A percentile compares a stretch with the other conserved stretches of the same genome.
Evolutionary conservation across 768 basidiomycete species (phyloP).

Genomic region (Russula sp.): DNA sequence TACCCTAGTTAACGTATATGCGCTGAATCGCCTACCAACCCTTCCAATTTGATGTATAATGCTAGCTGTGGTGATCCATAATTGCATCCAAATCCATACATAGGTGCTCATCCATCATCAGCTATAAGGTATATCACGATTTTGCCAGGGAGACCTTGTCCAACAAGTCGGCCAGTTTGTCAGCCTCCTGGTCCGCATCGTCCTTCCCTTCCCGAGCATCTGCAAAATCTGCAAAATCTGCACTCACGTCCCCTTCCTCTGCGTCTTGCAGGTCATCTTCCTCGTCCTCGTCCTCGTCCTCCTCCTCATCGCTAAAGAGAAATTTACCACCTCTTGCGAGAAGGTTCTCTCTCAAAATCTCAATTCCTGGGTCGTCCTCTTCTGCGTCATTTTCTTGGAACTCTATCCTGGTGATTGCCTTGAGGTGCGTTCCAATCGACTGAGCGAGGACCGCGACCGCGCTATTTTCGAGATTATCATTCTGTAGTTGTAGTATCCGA

Average conservation of each 20-base stretch:
- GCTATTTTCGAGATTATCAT: constrained; percentile 79
- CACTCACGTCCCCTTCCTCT: constrained; percentile 35
- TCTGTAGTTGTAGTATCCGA: constrained; percentile 78
- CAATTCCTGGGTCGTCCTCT: constrained; percentile 65
- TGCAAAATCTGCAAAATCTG: constrained; percentile 31
- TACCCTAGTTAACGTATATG: constrained; percentile 4
- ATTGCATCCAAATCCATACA: constrained; percentile 1
- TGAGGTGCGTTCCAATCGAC: constrained; percentile 59
- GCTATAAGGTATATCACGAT: constrained; percentile 10
- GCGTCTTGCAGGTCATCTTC: constrained; percentile 44
- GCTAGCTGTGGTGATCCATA: constrained; percentile 3
- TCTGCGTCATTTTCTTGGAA: constrained; percentile 89
- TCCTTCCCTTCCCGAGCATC: constrained; percentile 36
- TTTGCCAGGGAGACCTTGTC: constrained; percentile 50
- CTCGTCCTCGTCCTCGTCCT: constrained; percentile 60
- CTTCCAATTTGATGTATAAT: constrained; percentile 14
- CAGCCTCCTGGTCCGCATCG: constrained; percentile 41
- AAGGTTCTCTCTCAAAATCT: constrained; percentile 52
- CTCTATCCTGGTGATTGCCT: constrained; percentile 65
- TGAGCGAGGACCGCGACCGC: constrained; percentile 66
- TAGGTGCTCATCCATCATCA: background rate
- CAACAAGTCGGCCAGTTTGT: constrained; percentile 64
- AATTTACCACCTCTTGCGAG: constrained; percentile 66
- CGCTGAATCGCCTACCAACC: constrained; percentile 1
- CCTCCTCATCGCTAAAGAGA: constrained; percentile 74